phyloP scores from a whole-genome alignment of 2,329 filamentous ascomycete species.

The Raffaelea deltoideospora region DNA sequence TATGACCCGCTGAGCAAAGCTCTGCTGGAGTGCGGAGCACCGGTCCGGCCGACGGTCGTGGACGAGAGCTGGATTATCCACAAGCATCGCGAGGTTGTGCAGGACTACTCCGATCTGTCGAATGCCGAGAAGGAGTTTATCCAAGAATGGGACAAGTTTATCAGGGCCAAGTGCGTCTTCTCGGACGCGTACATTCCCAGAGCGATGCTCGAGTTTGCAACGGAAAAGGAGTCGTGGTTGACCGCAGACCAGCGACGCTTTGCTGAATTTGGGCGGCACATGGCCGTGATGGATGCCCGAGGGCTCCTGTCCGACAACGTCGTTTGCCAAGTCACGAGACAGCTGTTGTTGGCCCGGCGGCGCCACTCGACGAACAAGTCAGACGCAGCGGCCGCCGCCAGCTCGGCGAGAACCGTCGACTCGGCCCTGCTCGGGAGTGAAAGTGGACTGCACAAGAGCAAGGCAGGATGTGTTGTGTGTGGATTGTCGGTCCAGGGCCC shows the following conservation, averaged over 20 bases:
- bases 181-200: slow-evolving; percentile 36
- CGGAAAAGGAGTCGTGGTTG: slow-evolving; percentile 37
- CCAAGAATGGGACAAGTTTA: slow-evolving; percentile 41
- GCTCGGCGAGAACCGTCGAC: too few relatives aligned
- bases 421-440: too few relatives aligned
- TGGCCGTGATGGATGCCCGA: slow-evolving; percentile 33
- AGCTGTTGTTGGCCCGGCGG: slow-evolving; percentile 14
- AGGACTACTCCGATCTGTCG: slow-evolving; percentile 41
- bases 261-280: slow-evolving; percentile 39
- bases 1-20: slow-evolving; percentile 43
- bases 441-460: slow-evolving; percentile 22
- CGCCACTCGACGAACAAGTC: slow-evolving; percentile 7
- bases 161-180: slow-evolving; percentile 33
- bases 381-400: slow-evolving; percentile 1
- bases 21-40: slow-evolving; percentile 30
- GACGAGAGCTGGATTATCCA: slow-evolving; percentile 41
- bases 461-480: slow-evolving; percentile 32
- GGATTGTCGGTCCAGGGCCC: slow-evolving; percentile 31
- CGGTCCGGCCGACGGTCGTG: slow-evolving; percentile 26
- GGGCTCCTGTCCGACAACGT: slow-evolving; percentile 29
- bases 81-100: slow-evolving; percentile 41
- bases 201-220: slow-evolving; percentile 35
- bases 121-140: slow-evolving; percentile 42
- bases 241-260: slow-evolving; percentile 29
- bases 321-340: slow-evolving; percentile 25